Percentiles rank a stretch among this genome's conserved stretches.
Conservation (phyloP, 441 rosid genomes). For the Mallotus repandus region DNA sequence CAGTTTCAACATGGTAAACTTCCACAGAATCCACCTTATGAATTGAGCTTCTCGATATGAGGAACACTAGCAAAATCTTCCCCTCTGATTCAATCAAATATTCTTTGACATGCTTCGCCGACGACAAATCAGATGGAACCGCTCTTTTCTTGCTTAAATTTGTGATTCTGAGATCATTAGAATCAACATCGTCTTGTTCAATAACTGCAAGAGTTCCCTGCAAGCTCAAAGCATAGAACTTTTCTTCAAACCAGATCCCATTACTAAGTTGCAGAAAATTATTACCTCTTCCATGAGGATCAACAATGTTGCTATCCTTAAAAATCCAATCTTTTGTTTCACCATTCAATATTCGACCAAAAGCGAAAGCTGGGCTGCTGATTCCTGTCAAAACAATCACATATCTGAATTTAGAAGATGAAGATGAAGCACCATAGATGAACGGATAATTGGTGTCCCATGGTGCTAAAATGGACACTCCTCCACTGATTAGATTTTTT, state of each 20-base stretch:
- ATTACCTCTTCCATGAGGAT: neutral
- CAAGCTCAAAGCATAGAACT: constrained; percentile 27
- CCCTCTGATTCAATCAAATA: constrained; percentile 25
- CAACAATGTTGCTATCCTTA: neutral
- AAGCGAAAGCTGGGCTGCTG: no score
- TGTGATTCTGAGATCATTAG: neutral
- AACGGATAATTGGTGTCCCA: no score
- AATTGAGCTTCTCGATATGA: constrained; percentile 2
- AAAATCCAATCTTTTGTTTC: no score
- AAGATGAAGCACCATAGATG: no score
- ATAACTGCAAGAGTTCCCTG: constrained; percentile 28
- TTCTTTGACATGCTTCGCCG: constrained; percentile 25
- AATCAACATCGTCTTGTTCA: neutral
- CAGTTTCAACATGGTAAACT: constrained; percentile 22
- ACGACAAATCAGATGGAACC: constrained; percentile 14
- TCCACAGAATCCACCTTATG: constrained; percentile 25
- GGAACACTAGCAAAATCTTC: constrained; percentile 23
- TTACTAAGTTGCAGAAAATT: constrained; percentile 2
- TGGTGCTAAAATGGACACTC: no score
- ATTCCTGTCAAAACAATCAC: no score
- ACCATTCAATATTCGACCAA: no score
- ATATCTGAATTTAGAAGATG: no score
- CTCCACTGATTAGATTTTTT: no score
- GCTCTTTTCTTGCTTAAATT: constrained; percentile 13
- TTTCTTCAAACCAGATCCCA: neutral